Base-by-base conservation (phyloP, 768 basidiomycete genomes). In the Daedaleopsis nitida region DNA sequence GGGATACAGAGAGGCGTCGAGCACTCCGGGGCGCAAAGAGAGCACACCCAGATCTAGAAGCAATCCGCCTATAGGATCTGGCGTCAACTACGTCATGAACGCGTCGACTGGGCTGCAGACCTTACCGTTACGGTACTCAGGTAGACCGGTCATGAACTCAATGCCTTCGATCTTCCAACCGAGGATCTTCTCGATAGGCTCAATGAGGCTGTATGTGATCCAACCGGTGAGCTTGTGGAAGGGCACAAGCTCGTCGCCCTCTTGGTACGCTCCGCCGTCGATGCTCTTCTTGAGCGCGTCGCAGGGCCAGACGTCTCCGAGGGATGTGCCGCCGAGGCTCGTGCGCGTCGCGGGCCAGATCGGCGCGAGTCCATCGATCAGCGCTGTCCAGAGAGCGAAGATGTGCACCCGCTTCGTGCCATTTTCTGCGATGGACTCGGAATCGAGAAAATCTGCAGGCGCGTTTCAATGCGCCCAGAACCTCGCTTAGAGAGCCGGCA, bases 191-290 rank as follows among this genome's bases (percentile, higher is more conserved):
- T 95, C 83, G 45, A 98, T 82, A 1, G 91, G 87, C 72, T 95
- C 90, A 37, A 97, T 79, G 19, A 99, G 79, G 66, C 88, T 91
- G 73, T 97, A 96, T 9, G 94, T 89, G 58, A 93, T 81, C 96
- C 96, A 99, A 62, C 91, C 89, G 0, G 92, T 94, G 51, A 99
- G 81, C 73, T 99, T 98, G 78, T 98, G 96, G 80, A 98, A 98
- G 0, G 94, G 91, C 8, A 98, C 93, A 34, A 93, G 79, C 55
- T 86, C 81, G 55, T 88, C 88, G 50, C 86, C 88, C 66, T 86
- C 85, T 5, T 17, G 6, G 47, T 49, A 49, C 23, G 70, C 53
- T 19, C 68, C 66, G 6, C 58, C 64, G 13, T 56, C 60, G 12
- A 62, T 48, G n/a, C 66, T 60, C 38, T 48, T 58, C 49, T 68